Base-by-base conservation (phyloP, 2,329 filamentous ascomycete species). In the Sordariomycetes sp. region DNA sequence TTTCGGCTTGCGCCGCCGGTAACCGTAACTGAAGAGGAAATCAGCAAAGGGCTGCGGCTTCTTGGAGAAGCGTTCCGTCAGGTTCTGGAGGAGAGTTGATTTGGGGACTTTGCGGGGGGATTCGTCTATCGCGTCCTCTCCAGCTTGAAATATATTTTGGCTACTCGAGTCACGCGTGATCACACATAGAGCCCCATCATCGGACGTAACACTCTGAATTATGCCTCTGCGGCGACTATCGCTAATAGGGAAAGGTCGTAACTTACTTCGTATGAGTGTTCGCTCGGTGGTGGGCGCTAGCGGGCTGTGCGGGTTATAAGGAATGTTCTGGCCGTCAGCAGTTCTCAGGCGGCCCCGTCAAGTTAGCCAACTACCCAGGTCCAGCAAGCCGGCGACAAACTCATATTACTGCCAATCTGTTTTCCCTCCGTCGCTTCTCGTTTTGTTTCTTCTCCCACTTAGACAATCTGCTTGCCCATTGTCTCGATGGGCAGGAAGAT, bases 1-100 rank as follows among this genome's bases (percentile, higher is more conserved):
- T 79, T 81, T 57, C 70, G 78, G 7, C 67, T 81, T 54, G 77
- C 78, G 6, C 77, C 78, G 0, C 75, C 78, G 0, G 74, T 81
- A 3, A 79, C 76, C 0, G 75, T 79, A 1, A 73, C 72, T 0
- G 69, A 67, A 0, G 70, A 74, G 12, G 70, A 77, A 61, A 72
- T 78, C 55, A 67, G 76, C 10, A 68, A 73, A 55, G 80, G 77
- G 0, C 59, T 83, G 58, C 58, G 58, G 4, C 77, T 82, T 53
- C 68, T 83, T 59, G 79, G 82, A 54, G 68, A 78, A 59, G 76
- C 78, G 1, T 76, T 82, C 37, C 24, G 32, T 55, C 24, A 55
- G 24, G 25, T 55, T 34, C 18, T 7, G 7, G 14, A n/a, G 40
- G 40, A 46, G 40, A 16, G 14, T n/a, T 7, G 40, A 7, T 8